These are phyloP conservation scores for Calonectria pseudoturangicola DNA, from an alignment of 2,329 filamentous ascomycete genomes.

Conservation along the genomic window DNA sequence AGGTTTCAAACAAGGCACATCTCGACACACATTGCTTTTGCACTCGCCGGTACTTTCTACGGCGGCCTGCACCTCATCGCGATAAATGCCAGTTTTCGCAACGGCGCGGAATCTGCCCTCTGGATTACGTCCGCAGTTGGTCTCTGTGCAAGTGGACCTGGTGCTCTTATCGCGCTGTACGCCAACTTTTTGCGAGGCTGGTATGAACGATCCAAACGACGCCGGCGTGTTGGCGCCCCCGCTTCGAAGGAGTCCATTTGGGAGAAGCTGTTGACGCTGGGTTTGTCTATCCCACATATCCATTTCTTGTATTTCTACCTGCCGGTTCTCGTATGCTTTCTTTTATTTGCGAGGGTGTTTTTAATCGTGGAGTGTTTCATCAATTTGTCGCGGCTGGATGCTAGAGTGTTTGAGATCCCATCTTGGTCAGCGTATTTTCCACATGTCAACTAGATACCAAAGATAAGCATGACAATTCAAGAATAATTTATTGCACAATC, in stretches of 20 bases:
- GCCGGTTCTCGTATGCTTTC: background rate
- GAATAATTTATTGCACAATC: no score
- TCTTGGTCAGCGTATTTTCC: conserved; percentile 14
- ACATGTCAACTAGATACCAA: background rate
- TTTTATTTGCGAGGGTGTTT: conserved; percentile 1
- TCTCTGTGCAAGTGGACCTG: conserved; percentile 1
- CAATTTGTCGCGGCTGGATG: background rate
- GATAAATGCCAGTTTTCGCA: background rate
- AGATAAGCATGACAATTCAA: background rate
- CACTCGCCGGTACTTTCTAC: background rate
- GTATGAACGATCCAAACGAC: background rate
- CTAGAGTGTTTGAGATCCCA: background rate
- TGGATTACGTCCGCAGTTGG: background rate
- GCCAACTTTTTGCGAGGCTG: background rate
- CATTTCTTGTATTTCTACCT: conserved; percentile 19
- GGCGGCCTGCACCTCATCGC: background rate
- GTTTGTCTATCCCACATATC: background rate
- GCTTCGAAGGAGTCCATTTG: background rate
- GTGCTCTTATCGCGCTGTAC: background rate
- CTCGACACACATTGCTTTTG: background rate
- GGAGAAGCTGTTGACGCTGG: background rate
- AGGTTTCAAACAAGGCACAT: background rate
- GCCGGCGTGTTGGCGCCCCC: no score
- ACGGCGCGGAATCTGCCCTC: background rate
- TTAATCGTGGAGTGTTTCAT: conserved; percentile 11